phyloP scores from a whole-genome alignment of 495 filamentous ascomycete genomes.

The Parathielavia hyrcaniae region DNA sequence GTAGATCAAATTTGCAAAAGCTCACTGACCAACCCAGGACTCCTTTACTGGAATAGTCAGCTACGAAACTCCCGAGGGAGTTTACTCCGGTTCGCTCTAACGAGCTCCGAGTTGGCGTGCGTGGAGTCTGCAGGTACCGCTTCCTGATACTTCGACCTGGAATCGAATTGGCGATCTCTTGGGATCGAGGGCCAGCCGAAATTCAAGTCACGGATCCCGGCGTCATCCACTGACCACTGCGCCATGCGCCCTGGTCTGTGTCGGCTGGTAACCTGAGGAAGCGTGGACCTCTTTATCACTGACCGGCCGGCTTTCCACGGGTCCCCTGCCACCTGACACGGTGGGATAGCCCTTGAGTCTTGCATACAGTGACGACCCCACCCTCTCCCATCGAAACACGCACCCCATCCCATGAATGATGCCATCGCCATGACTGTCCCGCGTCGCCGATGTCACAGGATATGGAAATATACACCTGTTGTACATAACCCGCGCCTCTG shows the following conservation, averaged over 20 bases:
- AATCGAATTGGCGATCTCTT: neutral
- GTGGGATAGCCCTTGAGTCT: neutral
- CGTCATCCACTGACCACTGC: neutral
- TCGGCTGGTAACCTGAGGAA: neutral
- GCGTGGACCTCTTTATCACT: neutral
- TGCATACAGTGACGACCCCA: neutral
- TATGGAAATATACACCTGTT: neutral
- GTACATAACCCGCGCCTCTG: neutral
- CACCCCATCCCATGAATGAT: neutral
- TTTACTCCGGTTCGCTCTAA: neutral
- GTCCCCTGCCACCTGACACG: neutral
- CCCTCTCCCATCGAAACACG: neutral
- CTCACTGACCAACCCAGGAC: neutral
- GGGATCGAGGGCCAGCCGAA: neutral
- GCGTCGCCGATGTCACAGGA: neutral
- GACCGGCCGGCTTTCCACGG: neutral
- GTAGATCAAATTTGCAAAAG: neutral
- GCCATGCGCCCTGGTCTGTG: neutral
- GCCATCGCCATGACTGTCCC: neutral
- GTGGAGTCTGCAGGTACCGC: neutral
- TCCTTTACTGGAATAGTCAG: neutral
- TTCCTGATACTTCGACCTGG: slow-evolving; percentile 4
- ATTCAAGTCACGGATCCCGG: neutral
- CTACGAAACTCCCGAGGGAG: neutral
- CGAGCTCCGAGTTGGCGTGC: neutral